A percentile compares a stretch with the other conserved stretches of the same genome.
Conservation (phyloP, 176 grass and related monocot genomes). For the barley (Hordeum vulgare) region MorexV3_pseudomolecules_assembly NC_058520.1:522324146-522324645, state of each 20-base stretch:
- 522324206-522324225: background rate
- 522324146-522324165: background rate
- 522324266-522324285: constrained; percentile 2
- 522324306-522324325: background rate
- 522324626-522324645: background rate
- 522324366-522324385: background rate
- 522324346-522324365: background rate
- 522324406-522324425: background rate
- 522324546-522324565: constrained; percentile 8
- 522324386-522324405: background rate
- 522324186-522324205: background rate
- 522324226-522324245: background rate
- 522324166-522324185: background rate
- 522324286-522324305: background rate
- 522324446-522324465: constrained; percentile 9
- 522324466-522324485: background rate
- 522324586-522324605: constrained; percentile 2
- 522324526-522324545: constrained; percentile 19
- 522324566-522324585: background rate
- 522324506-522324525: background rate
- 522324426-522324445: background rate
- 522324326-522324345: background rate
- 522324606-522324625: background rate
- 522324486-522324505: background rate
- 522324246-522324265: no score